Percentiles rank a stretch among this genome's conserved stretches.
These are phyloP conservation scores for Tulasnella sp. DNA, from an alignment of 768 basidiomycete species.

Conservation along the genomic window DNA sequence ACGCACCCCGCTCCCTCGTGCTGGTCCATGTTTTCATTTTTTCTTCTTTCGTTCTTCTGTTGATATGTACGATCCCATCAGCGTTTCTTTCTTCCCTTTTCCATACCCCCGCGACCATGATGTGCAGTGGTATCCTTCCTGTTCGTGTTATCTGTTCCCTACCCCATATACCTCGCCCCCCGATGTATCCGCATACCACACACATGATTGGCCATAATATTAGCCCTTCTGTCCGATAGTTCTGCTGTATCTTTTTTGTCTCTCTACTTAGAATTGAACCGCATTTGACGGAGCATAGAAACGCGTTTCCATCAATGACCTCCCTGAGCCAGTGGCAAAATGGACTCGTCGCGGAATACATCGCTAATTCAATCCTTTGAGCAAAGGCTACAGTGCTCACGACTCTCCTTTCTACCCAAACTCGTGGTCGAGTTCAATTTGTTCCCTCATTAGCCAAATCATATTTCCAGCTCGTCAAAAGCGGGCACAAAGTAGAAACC, in stretches of 20 bases:
- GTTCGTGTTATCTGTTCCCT: neutral
- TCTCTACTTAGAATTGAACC: neutral
- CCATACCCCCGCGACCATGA: neutral
- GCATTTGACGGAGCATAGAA: neutral
- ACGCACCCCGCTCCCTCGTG: neutral
- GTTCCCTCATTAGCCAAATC: too few relatives aligned
- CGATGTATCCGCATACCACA: slow-evolving; percentile 1
- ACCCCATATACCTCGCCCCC: neutral
- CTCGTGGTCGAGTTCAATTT: too few relatives aligned
- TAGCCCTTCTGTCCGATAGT: neutral
- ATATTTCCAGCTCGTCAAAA: too few relatives aligned
- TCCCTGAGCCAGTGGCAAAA: too few relatives aligned
- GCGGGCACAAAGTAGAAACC: too few relatives aligned
- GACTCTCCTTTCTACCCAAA: too few relatives aligned
- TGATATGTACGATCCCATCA: neutral
- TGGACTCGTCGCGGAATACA: too few relatives aligned
- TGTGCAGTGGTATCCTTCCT: neutral
- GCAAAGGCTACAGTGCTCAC: too few relatives aligned
- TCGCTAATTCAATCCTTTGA: too few relatives aligned
- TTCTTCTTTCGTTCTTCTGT: slow-evolving; percentile 3
- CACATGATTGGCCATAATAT: neutral
- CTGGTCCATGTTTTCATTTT: neutral
- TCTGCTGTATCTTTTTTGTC: neutral
- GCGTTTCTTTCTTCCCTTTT: neutral
- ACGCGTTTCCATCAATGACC: neutral